phyloP scores from a whole-genome alignment of 108 stramenopile species.

The Fragilariopsis cylindrus region DNA sequence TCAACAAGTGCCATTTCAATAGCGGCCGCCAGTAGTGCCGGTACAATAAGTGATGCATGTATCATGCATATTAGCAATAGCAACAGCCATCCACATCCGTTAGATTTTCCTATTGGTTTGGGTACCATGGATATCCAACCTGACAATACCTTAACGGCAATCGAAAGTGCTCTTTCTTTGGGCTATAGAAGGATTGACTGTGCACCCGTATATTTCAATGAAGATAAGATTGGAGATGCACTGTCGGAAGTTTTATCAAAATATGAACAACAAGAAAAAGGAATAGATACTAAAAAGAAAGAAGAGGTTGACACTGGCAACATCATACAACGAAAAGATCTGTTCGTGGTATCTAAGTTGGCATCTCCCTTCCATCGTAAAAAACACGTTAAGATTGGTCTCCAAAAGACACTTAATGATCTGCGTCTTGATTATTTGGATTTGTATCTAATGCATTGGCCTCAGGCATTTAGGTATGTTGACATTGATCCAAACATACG shows the following conservation, averaged over 20 bases:
- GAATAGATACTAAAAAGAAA: not conserved
- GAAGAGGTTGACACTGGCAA: not conserved
- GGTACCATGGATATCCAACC: conserved; percentile 38
- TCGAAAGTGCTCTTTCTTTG: conserved; percentile 45
- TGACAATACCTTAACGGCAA: conserved; percentile 23
- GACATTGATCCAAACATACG: conserved; percentile 40
- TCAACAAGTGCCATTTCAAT: not conserved
- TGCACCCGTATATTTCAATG: conserved; percentile 80
- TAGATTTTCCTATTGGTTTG: conserved; percentile 31
- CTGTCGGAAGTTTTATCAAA: conserved; percentile 25
- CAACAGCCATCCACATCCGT: not conserved
- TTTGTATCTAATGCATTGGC: conserved; percentile 90
- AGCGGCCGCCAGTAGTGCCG: not conserved
- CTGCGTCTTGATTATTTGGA: conserved; percentile 87
- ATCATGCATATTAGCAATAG: not conserved
- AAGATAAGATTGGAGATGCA: conserved; percentile 70
- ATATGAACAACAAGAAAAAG: not conserved
- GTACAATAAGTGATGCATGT: not conserved
- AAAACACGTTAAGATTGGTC: conserved; percentile 75
- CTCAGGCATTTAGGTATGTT: conserved; percentile 45
- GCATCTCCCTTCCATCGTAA: conserved; percentile 66
- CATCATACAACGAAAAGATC: conserved; percentile 52
- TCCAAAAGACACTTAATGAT: conserved; percentile 74
- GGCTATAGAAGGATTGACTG: conserved; percentile 74
- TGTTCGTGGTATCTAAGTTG: conserved; percentile 86